Evolutionary conservation across 345 rosid genomes (phyloP), one percentile per base, ranked within the genome.

Genomic region (Psidium friedrichsthalianum): DNA sequence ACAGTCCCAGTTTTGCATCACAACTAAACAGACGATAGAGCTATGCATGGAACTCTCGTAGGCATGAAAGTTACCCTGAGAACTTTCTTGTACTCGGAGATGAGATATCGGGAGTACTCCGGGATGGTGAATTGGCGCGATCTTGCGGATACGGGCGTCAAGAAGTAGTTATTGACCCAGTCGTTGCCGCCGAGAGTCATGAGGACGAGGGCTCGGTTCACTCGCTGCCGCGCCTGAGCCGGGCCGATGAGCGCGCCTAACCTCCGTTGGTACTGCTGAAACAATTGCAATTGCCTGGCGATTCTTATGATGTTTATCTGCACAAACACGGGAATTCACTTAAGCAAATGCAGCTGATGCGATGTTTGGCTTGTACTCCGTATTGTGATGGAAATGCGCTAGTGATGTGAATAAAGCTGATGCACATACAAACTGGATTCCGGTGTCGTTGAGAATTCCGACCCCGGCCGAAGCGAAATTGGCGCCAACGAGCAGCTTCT

Each of bases 151-250:
- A 88, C 85, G 8, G 93, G 93, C 42, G 86, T 87, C 83, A 90
- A 44, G 87, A 88, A 91, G 85, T 93, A 93, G 91, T 93, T 93
- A 85, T 91, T 93, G 52, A 93, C 92, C 59, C 90, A 93, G 87
- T 93, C 95, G 36, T 93, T 93, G 84, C 95, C 93, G 3, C 93
- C 95, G n/a, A 93, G 86, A 18, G 93, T 90, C 36, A 93, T 88
- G 51, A 93, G 92, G 40, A 85, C 87, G 3, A 93, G 90, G 49
- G 90, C 93, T 49, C 82, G 47, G 85, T 90, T 90, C 40, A 93
- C 93, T 24, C 88, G 87, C 84, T 85, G 85, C 57, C 74, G 83
- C 5, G 93, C 87, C 74, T 85, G 86, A 27, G 87, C 87, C 11
- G 74, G 32, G 54, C 95, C 93, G n/a, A 93, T 84, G 3, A 90